phyloP scores from a whole-genome alignment of 1,139 yeast genomes.

The Sporopachydermia cereana region DNA sequence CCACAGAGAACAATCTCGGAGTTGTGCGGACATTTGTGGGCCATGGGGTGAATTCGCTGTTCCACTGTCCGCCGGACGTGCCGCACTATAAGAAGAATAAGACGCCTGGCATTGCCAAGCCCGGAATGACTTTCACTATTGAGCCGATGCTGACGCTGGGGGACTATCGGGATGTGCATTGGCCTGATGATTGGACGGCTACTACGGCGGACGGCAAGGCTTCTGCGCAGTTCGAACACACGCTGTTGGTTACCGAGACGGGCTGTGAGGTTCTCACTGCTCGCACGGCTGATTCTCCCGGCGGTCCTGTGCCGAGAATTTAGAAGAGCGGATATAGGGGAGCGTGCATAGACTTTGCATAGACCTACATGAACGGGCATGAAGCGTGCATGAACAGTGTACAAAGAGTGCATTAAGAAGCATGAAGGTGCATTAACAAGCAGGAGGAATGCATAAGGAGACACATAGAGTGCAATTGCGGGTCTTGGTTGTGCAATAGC shows the following conservation, averaged over 20 bases:
- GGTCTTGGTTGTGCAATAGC: too few relatives aligned
- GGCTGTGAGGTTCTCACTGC: constrained; percentile 91
- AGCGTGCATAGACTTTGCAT: too few relatives aligned
- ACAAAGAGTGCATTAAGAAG: too few relatives aligned
- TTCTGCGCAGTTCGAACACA: constrained; percentile 95
- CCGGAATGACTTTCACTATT: constrained; percentile 95
- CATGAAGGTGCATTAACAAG: too few relatives aligned
- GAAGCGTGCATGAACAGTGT: too few relatives aligned
- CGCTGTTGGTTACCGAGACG: constrained; percentile 80
- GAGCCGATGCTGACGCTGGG: constrained; percentile 97
- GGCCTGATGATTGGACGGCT: constrained; percentile 99
- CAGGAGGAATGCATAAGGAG: too few relatives aligned
- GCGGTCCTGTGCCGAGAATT: constrained; percentile 67
- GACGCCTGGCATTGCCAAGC: constrained; percentile 86
- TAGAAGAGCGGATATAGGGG: too few relatives aligned
- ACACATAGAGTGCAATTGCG: too few relatives aligned
- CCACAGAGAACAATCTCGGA: constrained; percentile 64
- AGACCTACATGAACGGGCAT: too few relatives aligned
- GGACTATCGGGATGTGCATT: constrained; percentile 63
- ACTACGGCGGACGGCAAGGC: constrained; percentile 77
- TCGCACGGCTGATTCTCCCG: constrained; percentile 68
- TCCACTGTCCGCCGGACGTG: constrained; percentile 88
- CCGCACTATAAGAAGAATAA: constrained; percentile 84
- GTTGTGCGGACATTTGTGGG: constrained; percentile 91
- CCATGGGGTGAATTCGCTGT: constrained; percentile 79